Base-by-base conservation (phyloP, 2,329 filamentous ascomycete species). In the Fusarium decemcellulare region DNA sequence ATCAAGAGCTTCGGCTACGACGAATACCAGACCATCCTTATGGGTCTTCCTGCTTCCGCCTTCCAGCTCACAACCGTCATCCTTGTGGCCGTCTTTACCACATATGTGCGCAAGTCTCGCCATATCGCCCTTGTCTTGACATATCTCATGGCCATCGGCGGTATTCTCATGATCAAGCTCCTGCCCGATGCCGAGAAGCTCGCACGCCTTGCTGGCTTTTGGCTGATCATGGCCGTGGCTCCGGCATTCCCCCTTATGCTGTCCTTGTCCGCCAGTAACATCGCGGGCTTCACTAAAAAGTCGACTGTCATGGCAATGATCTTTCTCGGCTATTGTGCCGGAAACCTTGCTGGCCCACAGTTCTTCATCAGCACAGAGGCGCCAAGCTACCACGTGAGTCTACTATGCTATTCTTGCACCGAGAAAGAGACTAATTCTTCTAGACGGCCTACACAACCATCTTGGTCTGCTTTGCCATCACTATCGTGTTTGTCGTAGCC, bases 261-360 rank as follows among this genome's bases (percentile, higher is more conserved):
- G 76, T 85, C 85, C 10, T 82, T 90, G 78, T 81, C 88, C 30
- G 84, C 84, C 1, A 83, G 87, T 8, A 90, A 90, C 70, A 80
- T 89, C 10, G 88, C 84, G 11, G 88, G 88, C 1, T 86, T 88
- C 53, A 90, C 88, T 2, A 91, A 91, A 78, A 90, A 89, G 71
- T 83, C 84, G 1, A 84, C 86, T 10, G 85, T 86, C 7, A 84
- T 89, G 9, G 87, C 88, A 1, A 84, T 87, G 70, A 60, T 88
- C 63, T 90, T 90, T 72, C 80, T 90, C 53, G 83, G 84, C 3
- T 89, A 87, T 85, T 86, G 85, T 42, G 81, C 83, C 0, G 88
- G 88, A 1, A 91, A 91, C 69, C 84, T 88, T 5, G 84, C 87
- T 34, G 87, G 85, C 0, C 87, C 87, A 0, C 87, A 89, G 27